Evolutionary conservation across 495 filamentous ascomycete species (phyloP).

Genomic region (Pyronema omphalodes): DNA sequence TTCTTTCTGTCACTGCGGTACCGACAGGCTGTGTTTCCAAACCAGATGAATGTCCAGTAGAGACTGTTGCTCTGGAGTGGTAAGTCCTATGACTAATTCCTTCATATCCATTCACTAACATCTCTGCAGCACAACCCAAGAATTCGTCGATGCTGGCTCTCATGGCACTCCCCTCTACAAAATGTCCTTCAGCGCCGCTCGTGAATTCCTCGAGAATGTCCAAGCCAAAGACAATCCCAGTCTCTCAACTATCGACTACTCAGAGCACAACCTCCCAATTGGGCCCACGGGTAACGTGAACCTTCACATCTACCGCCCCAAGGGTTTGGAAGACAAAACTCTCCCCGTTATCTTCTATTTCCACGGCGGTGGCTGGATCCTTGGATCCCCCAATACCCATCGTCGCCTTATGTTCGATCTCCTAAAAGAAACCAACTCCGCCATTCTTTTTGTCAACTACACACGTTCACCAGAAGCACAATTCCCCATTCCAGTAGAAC

Average conservation of each 20-base stretch:
- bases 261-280: slow-evolving; percentile 12
- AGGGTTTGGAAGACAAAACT: neutral
- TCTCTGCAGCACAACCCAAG: slow-evolving; percentile 7
- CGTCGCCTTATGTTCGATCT: slow-evolving; percentile 13
- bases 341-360: slow-evolving; percentile 9
- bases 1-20: too few relatives aligned
- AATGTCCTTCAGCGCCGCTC: slow-evolving; percentile 8
- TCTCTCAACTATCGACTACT: slow-evolving; percentile 6
- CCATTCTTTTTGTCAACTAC: slow-evolving; percentile 24
- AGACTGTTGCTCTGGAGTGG: too few relatives aligned
- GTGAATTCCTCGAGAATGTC: slow-evolving; percentile 9
- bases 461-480: slow-evolving; percentile 21
- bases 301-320: slow-evolving; percentile 12
- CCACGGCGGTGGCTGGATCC: slow-evolving; percentile 15
- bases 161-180: slow-evolving; percentile 6
- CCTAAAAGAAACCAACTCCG: slow-evolving; percentile 12
- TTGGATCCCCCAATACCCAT: slow-evolving; percentile 7
- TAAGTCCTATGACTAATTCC: too few relatives aligned
- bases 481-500: slow-evolving; percentile 23
- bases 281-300: slow-evolving; percentile 6
- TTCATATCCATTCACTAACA: neutral
- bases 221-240: slow-evolving; percentile 4
- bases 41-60: too few relatives aligned
- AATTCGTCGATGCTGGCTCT: slow-evolving; percentile 6
- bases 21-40: too few relatives aligned